phyloP scores from a whole-genome alignment of 192 early-diverging fungal species.

The Haplosporangium gracile region DNA sequence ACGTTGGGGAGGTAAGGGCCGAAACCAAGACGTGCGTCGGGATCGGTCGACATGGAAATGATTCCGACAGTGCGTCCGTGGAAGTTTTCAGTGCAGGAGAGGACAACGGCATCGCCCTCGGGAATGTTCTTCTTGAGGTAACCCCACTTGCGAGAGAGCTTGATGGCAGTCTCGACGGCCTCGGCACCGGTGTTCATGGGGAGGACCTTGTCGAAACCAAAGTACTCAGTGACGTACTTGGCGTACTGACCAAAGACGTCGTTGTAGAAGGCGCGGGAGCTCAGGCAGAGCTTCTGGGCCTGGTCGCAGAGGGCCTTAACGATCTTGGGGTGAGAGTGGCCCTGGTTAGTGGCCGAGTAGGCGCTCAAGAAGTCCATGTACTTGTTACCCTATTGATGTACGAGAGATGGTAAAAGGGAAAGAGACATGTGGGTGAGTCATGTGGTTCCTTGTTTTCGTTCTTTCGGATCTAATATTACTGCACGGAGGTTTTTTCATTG shows the following conservation, averaged over 20 bases:
- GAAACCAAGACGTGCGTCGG: conserved; percentile 84
- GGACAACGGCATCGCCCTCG: conserved; percentile 83
- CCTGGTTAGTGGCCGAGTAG: conserved; percentile 90
- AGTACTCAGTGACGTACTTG: conserved; percentile 93
- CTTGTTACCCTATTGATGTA: conserved; percentile 70
- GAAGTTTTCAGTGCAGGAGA: conserved; percentile 92
- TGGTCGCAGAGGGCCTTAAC: conserved; percentile 92
- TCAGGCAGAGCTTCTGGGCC: conserved; percentile 85
- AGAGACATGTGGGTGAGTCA: conserved; percentile 67
- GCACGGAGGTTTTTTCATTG: neutral
- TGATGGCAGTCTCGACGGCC: conserved; percentile 98
- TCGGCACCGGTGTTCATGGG: conserved; percentile 99
- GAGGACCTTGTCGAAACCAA: conserved; percentile 97
- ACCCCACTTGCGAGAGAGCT: conserved; percentile 98
- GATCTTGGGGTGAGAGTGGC: conserved; percentile 97
- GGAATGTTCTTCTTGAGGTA: conserved; percentile 92
- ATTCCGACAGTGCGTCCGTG: conserved; percentile 95
- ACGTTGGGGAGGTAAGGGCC: conserved; percentile 96
- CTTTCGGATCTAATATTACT: conserved; percentile 46
- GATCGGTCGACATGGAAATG: conserved; percentile 96
- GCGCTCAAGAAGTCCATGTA: conserved; percentile 93
- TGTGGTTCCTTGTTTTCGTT: conserved; percentile 60
- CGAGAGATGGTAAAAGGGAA: neutral
- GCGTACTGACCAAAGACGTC: conserved; percentile 92
- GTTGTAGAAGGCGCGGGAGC: conserved; percentile 98